Base-by-base conservation (phyloP, 371 early-diverging fungal species). In the Apophysomyces ossiformis region DNA sequence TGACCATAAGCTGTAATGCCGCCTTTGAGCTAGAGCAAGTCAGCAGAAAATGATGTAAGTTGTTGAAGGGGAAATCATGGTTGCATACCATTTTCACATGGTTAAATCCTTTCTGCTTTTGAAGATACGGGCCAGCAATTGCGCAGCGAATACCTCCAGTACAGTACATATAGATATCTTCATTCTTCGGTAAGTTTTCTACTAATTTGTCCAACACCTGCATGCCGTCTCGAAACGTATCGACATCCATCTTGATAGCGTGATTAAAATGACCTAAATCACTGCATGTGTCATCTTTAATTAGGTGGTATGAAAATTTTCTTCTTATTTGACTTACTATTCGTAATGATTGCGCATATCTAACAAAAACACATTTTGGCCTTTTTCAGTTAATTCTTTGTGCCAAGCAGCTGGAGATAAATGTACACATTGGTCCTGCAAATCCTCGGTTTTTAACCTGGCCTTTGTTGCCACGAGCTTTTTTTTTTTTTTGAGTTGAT, bases 271-370 rank as follows among this genome's bases (percentile, higher is more conserved):
- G 79, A 7, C 93, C 93, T 18, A 93, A 73, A 21, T 84, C 75
- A 60, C 89, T 89, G 32, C 15, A 35, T n/a, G 21, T 21, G 54
- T 45, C 54, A 50, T 50, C 9, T 50, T 21, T 9, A 50, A 9
- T 50, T 9, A 50, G 21, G 21, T 2, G 7, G 7, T 8, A 21
- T 50, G 7, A 21, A 50, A 21, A 21, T 21, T 41, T 41, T 26
- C 46, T 35, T 36, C 13, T 21, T 44, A 37, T 5, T 32, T 18
- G 8, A 64, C 78, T 64, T 86, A 88, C 82, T 81, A 85, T 76
- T 93, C 93, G 69, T 92, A 93, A 35, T 82, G 85, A 68, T 93
- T 93, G 45, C 93, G 79, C 93, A 93, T 92, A 66, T 93, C 93
- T 16, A 92, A 76, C 35, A 92, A 60, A 56, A 89, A 67, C 7